These are phyloP conservation scores for Tieghemiomyces parasiticus DNA, from an alignment of 192 early-diverging fungal species.

Conservation along the genomic window DNA sequence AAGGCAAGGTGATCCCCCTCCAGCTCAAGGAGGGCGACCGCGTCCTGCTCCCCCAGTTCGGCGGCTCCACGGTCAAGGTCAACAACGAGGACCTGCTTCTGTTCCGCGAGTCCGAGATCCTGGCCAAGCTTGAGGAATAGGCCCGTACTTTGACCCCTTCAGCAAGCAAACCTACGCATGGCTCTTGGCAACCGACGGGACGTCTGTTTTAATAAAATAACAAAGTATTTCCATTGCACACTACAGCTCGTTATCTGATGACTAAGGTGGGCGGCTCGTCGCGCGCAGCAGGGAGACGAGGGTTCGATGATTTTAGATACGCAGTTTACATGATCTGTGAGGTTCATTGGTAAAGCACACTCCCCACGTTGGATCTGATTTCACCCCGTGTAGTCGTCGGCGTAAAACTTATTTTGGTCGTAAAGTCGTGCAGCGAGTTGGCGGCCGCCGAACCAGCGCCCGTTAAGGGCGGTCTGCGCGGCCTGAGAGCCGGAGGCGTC, in stretches of 20 bases:
- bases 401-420: constrained; percentile 31
- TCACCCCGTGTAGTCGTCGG: neutral
- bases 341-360: no score
- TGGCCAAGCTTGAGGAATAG: constrained; percentile 70
- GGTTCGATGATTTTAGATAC: no score
- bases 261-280: no score
- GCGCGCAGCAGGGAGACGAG: no score
- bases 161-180: neutral
- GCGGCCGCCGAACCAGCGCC: constrained; percentile 73
- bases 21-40: constrained; percentile 83
- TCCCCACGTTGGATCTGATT: no score
- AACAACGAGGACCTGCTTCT: constrained; percentile 78
- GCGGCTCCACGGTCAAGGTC: constrained; percentile 88
- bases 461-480: constrained; percentile 50
- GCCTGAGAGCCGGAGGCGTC: constrained; percentile 21
- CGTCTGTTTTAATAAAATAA: no score
- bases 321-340: no score
- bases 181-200: no score
- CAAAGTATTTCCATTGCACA: no score
- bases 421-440: constrained; percentile 45
- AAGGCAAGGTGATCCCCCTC: constrained; percentile 65
- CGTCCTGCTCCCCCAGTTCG: constrained; percentile 90
- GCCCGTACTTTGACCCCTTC: neutral
- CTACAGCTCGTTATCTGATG: no score
- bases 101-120: constrained; percentile 85